These are phyloP conservation scores for Lachnellula hyalina DNA, from an alignment of 2,329 filamentous ascomycete genomes.

Conservation along the genomic window DNA sequence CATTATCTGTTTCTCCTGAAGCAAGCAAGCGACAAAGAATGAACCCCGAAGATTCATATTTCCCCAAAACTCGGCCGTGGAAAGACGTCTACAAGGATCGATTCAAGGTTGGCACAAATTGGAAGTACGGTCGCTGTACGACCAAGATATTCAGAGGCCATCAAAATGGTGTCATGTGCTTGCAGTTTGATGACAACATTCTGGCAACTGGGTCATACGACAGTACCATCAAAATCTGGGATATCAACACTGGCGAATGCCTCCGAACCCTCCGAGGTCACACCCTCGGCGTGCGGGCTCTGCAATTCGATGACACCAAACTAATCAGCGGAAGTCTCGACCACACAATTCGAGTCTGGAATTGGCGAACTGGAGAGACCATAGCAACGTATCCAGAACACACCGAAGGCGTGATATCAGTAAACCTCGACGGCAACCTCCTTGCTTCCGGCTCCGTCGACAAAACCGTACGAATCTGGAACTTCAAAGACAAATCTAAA, in stretches of 20 bases:
- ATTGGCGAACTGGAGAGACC: conserved; percentile 87
- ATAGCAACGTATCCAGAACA: conserved; percentile 78
- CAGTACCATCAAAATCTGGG: conserved; percentile 91
- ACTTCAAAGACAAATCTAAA: conserved; percentile 77
- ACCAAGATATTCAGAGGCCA: conserved; percentile 82
- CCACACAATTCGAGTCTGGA: conserved; percentile 87
- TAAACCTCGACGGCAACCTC: conserved; percentile 81
- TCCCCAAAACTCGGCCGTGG: conserved; percentile 63
- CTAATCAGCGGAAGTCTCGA: conserved; percentile 89
- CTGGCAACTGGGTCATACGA: conserved; percentile 95
- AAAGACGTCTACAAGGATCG: conserved; percentile 96
- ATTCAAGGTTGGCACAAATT: conserved; percentile 94
- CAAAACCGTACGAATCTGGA: conserved; percentile 85
- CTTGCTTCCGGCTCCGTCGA: conserved; percentile 88
- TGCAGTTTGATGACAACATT: conserved; percentile 76
- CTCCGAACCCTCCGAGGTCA: conserved; percentile 82
- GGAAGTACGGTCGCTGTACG: conserved; percentile 89
- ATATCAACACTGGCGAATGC: conserved; percentile 81
- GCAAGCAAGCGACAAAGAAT: conserved; percentile 23
- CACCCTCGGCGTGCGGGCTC: conserved; percentile 72
- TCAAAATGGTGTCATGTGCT: conserved; percentile 71
- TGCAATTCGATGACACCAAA: conserved; percentile 90
- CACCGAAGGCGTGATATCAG: conserved; percentile 72
- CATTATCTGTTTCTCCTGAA: conserved; percentile 8
- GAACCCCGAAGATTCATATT: conserved; percentile 19